Evolutionary conservation across 495 filamentous ascomycete genomes (phyloP), one percentile per base, ranked within the genome.

Genomic region (Amniculicola lignicola): DNA sequence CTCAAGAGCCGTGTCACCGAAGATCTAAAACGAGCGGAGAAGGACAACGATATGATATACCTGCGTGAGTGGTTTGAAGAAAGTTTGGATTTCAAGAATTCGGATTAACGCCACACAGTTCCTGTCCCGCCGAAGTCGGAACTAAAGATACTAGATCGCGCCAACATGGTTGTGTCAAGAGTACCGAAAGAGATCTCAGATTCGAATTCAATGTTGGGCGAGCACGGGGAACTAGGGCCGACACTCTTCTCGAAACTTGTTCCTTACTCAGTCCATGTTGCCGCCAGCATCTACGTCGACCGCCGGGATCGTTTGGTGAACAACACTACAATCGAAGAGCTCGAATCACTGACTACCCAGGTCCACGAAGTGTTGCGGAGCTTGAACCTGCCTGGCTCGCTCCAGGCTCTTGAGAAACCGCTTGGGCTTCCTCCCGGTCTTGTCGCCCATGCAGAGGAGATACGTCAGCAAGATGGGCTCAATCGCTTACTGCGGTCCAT

Each of bases 1-100:
- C 69, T 98, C 35, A 95, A 91, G 72, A 85, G 74, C 52, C 83
- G 84, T 44, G 87, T 96, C 1, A 75, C 83, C 38, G 90, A 96
- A 55, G 89, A 95, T 60, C 64, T 98, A 52, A 96, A 94, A 69
- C 75, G 91, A 42, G 91, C 93, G 0, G 93, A 97, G 69, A 95
- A 89, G 68, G 93, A 98, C 64, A 98, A 98, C 59, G 89, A 98
- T 70, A 70, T 94, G 41, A 95, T 98, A 15, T 98, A 97, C 68
- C 74, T 96, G 3, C n/a, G n/a, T n/a, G n/a, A n/a, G n/a, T n/a
- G n/a, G n/a, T n/a, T n/a, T n/a, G n/a, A n/a, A n/a, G n/a, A n/a
- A n/a, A n/a, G n/a, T n/a, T n/a, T n/a, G n/a, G n/a, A n/a, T n/a
- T n/a, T n/a, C n/a, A n/a, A n/a, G n/a, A n/a, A n/a, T n/a, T n/a